Percentiles rank a stretch among this genome's conserved stretches.
phyloP scores from a whole-genome alignment of 176 grass and related monocot species.

The Bonia amplexicaulis region DNA sequence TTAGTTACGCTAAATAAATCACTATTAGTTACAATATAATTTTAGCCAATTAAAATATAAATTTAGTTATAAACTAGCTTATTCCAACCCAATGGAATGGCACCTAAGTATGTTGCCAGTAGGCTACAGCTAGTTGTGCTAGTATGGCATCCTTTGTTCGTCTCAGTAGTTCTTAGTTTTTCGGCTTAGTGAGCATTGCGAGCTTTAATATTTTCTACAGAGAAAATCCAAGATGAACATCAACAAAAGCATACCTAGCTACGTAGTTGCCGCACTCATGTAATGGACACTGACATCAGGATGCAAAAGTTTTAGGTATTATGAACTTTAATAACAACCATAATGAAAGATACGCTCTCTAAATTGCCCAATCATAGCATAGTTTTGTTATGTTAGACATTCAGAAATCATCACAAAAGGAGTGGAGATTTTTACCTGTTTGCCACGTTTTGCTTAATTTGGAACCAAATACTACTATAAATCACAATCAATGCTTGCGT shows the following conservation, averaged over 20 bases:
- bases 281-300: constrained; percentile 1
- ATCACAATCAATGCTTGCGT: not conserved
- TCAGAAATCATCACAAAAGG: not conserved
- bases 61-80: too few relatives aligned
- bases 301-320: not conserved
- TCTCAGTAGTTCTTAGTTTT: not conserved
- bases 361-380: not conserved
- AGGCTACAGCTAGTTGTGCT: not conserved
- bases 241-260: not conserved
- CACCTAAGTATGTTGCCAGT: not conserved
- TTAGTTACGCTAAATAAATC: too few relatives aligned
- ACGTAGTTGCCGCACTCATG: not conserved
- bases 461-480: not conserved
- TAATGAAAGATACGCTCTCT: not conserved
- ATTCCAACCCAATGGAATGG: too few relatives aligned
- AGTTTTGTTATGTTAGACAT: not conserved
- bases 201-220: not conserved
- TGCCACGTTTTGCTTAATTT: not conserved
- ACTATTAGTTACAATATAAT: too few relatives aligned
- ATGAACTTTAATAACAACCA: not conserved
- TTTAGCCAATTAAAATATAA: too few relatives aligned
- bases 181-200: not conserved
- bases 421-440: not conserved
- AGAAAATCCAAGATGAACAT: not conserved
- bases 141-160: not conserved